These are phyloP conservation scores for Sedum album DNA, from an alignment of 164 flowering plant species.

Conservation along the genomic window DNA sequence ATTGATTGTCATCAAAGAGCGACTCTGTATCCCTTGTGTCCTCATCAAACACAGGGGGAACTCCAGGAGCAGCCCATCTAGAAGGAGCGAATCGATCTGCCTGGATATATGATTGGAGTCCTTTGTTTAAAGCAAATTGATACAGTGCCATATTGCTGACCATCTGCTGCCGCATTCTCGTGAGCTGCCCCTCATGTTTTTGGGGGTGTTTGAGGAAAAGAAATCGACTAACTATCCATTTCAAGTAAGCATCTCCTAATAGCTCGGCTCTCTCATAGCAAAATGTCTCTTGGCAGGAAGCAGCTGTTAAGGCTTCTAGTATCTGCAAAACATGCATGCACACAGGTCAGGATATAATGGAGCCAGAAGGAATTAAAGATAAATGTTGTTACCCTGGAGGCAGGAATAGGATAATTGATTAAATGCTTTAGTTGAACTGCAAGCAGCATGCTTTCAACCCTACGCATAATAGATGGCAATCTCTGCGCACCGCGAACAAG, in stretches of 20 bases:
- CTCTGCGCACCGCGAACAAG: conserved; percentile 96
- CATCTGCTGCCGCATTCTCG: conserved; percentile 98
- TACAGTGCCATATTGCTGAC: conserved; percentile 93
- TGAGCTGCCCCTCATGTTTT: conserved; percentile 98
- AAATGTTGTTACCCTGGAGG: conserved; percentile 49
- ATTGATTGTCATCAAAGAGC: conserved; percentile 38
- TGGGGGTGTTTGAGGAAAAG: conserved; percentile 92
- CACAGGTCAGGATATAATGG: conserved; percentile 3
- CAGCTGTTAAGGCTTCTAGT: conserved; percentile 97
- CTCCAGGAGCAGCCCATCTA: conserved; percentile 99
- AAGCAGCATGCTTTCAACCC: conserved; percentile 97
- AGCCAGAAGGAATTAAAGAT: background rate
- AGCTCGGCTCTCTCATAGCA: conserved; percentile 99
- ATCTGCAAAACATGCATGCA: conserved; percentile 38
- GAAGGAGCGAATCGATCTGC: conserved; percentile 99
- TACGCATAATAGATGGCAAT: conserved; percentile 91
- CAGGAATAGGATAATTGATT: conserved; percentile 68
- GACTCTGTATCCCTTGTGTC: conserved; percentile 64
- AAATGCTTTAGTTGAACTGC: conserved; percentile 74
- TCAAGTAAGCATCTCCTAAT: conserved; percentile 96
- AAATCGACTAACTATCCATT: conserved; percentile 96
- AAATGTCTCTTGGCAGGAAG: conserved; percentile 98
- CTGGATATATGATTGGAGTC: conserved; percentile 90
- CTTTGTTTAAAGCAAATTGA: conserved; percentile 71
- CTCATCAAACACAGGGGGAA: conserved; percentile 94